Evolutionary conservation across 208 protist species (phyloP), one percentile per base, ranked within the genome.

Genomic region (Acanthamoeba healyi): DNA sequence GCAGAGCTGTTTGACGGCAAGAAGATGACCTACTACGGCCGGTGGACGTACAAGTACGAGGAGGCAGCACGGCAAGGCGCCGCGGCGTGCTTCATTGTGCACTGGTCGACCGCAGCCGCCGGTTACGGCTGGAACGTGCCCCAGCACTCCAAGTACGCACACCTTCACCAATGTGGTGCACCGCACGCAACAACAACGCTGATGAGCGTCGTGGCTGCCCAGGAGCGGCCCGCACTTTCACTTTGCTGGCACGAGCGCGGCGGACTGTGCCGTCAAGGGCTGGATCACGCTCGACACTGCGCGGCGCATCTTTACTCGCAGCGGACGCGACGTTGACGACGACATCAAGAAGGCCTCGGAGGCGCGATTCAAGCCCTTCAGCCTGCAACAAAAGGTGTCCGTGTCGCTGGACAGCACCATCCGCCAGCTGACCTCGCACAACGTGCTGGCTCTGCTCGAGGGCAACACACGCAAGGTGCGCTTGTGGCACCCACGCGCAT

Each of bases 1-100:
- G 51, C 51, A 58, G 51, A 58, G 51, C 58, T 67, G n/a, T 67
- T 67, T n/a, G 29, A 67, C 19, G 58, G 58, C 22, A n/a, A 34
- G n/a, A 34, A n/a, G 58, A 67, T 67, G 58, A 67, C 58, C 58
- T 67, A 67, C 58, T 67, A 67, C 58, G 58, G 58, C n/a, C 58
- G 58, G 9, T 67, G 58, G 58, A 67, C 58, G 4, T 67, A 67
- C 58, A 67, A 67, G 26, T 67, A 67, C 58, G 58, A 67, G 58
- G 58, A 67, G 26, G 58, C 58, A 22, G 58, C n/a, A 67, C 22
- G 58, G n/a, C 58, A 67, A 10, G 58, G 58, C 58, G 58, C 58
- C 26, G 0, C 58, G n/a, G 58, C 58, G 12, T 67, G 58, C 58
- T 67, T 67, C 58, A 67, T 67, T n/a, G 58, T 67, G n/a, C 58